These are phyloP conservation scores for Cronartium quercuum DNA, from an alignment of 1,284 basidiomycete species.

Conservation along the genomic window DNA sequence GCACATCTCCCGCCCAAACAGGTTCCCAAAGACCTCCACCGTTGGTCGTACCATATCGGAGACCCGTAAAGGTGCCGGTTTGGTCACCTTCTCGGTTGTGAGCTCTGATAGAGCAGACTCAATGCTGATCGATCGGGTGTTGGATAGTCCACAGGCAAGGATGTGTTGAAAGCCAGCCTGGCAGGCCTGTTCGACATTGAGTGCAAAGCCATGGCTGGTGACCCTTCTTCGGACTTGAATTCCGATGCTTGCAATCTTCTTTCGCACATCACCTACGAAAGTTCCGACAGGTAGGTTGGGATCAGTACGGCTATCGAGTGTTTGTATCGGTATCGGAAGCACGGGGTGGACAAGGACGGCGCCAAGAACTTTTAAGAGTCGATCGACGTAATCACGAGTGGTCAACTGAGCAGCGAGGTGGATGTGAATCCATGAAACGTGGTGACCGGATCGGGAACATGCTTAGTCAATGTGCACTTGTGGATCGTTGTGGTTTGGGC, in stretches of 20 bases:
- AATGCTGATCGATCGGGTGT: conserved; percentile 63
- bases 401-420: conserved; percentile 45
- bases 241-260: conserved; percentile 88
- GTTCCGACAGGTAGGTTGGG: conserved; percentile 32
- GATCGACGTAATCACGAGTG: conserved; percentile 53
- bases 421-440: too few species aligned
- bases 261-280: conserved; percentile 49
- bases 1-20: conserved; percentile 48
- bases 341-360: conserved; percentile 45
- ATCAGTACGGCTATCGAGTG: conserved; percentile 34
- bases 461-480: too few species aligned
- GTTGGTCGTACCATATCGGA: conserved; percentile 42
- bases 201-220: conserved; percentile 87
- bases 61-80: conserved; percentile 34
- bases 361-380: conserved; percentile 51
- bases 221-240: conserved; percentile 91
- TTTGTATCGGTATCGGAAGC: conserved; percentile 13
- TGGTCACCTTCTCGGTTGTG: background rate
- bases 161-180: conserved; percentile 76
- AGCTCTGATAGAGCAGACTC: conserved; percentile 37
- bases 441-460: too few species aligned
- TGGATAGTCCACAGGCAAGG: conserved; percentile 85
- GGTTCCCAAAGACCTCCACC: conserved; percentile 44
- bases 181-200: conserved; percentile 80
- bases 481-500: too few species aligned